phyloP scores from a whole-genome alignment of 495 filamentous ascomycete species.

The Daldinia decipiens region DNA sequence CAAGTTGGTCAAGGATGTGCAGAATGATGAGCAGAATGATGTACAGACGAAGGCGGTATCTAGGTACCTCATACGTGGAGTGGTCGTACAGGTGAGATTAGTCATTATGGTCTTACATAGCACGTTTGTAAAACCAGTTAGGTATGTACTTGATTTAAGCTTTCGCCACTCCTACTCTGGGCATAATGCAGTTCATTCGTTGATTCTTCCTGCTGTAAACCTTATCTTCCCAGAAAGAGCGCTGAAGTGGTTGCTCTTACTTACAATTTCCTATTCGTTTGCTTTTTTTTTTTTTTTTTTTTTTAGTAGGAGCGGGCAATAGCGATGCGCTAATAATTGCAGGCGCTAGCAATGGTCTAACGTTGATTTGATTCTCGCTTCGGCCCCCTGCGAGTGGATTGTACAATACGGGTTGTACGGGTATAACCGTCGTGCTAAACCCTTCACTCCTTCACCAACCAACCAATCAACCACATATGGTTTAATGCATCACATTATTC shows the following conservation, averaged over 20 bases:
- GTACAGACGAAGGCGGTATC: too few species aligned
- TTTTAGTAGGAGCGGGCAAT: neutral
- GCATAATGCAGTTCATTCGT: too few species aligned
- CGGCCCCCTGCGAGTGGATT: neutral
- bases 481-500: neutral
- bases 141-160: constrained; percentile 9
- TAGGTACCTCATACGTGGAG: neutral
- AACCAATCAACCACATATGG: too few species aligned
- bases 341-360: neutral
- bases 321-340: neutral
- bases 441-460: neutral
- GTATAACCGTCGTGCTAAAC: constrained; percentile 21
- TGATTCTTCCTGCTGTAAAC: neutral
- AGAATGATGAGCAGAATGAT: too few species aligned
- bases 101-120: constrained; percentile 28
- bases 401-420: constrained; percentile 10
- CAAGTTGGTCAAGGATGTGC: constrained; percentile 8
- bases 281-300: too few species aligned
- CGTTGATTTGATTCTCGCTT: neutral
- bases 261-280: neutral
- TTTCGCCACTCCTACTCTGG: constrained; percentile 17
- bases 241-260: neutral
- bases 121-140: constrained; percentile 14
- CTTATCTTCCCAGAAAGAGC: neutral
- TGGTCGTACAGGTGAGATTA: constrained; percentile 25